Percentiles rank a stretch among this genome's conserved stretches.
Conservation (phyloP, 2,329 filamentous ascomycete genomes). For the Alternaria burnsii region DNA sequence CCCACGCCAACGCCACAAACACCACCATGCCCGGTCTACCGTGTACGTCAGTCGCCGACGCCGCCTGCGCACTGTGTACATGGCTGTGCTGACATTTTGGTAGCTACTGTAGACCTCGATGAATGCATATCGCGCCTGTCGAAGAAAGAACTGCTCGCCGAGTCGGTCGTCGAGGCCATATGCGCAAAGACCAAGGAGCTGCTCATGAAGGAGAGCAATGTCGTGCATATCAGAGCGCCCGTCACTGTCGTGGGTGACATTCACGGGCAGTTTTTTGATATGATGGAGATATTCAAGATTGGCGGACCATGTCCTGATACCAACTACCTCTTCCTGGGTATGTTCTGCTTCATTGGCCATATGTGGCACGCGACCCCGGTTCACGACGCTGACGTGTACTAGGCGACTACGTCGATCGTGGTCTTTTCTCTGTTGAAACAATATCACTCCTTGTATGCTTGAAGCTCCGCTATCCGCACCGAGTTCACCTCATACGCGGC, state of each 20-base stretch:
- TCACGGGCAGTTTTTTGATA: slow-evolving; percentile 97
- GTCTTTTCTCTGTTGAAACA: slow-evolving; percentile 98
- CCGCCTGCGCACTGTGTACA: slow-evolving; percentile 5
- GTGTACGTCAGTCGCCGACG: slow-evolving; percentile 49
- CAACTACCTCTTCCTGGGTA: slow-evolving; percentile 97
- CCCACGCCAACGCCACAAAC: slow-evolving; percentile 26
- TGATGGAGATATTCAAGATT: slow-evolving; percentile 99
- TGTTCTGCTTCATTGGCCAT: slow-evolving; percentile 25
- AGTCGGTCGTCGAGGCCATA: slow-evolving; percentile 98
- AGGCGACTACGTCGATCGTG: slow-evolving; percentile 98
- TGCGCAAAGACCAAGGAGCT: slow-evolving; percentile 99
- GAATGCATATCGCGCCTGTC: slow-evolving; percentile 98
- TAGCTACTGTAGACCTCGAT: slow-evolving; percentile 96
- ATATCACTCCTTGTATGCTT: slow-evolving; percentile 97
- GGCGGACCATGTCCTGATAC: slow-evolving; percentile 97
- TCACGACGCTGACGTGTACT: slow-evolving; percentile 23
- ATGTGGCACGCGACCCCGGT: slow-evolving; percentile 30
- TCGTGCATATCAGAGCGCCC: slow-evolving; percentile 93
- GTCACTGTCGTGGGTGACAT: slow-evolving; percentile 99
- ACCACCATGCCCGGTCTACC: slow-evolving; percentile 60
- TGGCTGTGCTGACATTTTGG: slow-evolving; percentile 27
- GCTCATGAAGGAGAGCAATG: slow-evolving; percentile 99
- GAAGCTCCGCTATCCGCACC: slow-evolving; percentile 94
- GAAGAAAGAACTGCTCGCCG: slow-evolving; percentile 94
- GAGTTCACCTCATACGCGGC: slow-evolving; percentile 94